Percentiles rank a stretch among this genome's conserved stretches.
Conservation (phyloP, 306 rosid species). For the Acacia melanoxylon region DNA sequence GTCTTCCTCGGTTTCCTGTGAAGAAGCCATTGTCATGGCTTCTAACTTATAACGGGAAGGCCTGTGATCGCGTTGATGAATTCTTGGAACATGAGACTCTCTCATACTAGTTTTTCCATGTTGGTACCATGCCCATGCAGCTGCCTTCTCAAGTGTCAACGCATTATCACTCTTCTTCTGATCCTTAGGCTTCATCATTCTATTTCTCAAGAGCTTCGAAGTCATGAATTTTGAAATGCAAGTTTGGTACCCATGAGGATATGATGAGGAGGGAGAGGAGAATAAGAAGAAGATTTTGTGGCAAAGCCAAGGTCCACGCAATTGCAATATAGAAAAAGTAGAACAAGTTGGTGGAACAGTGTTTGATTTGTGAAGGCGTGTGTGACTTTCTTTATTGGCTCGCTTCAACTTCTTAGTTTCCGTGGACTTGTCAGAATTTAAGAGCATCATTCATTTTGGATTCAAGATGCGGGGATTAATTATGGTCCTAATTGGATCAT, state of each 20-base stretch:
- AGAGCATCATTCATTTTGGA: conserved; percentile 24
- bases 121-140: conserved; percentile 94
- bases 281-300: neutral
- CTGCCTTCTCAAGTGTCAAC: conserved; percentile 54
- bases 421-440: conserved; percentile 29
- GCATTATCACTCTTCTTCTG: conserved; percentile 15
- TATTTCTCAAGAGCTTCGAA: conserved; percentile 25
- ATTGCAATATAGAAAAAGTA: neutral
- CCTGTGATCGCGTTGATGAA: conserved; percentile 15
- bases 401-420: conserved; percentile 15
- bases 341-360: conserved; percentile 17
- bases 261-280: neutral
- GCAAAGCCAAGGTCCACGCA: neutral
- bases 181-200: conserved; percentile 21
- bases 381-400: conserved; percentile 23
- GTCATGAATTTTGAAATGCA: conserved; percentile 7
- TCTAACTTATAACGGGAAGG: conserved; percentile 81
- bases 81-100: conserved; percentile 41
- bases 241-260: neutral
- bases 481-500: neutral
- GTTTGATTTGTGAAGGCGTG: neutral
- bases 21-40: conserved; percentile 39
- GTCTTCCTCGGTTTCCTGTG: neutral
- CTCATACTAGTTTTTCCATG: conserved; percentile 39
- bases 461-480: neutral